phyloP scores from a whole-genome alignment of 2,329 filamentous ascomycete genomes.

The Chaetomiaceae sp. region DNA sequence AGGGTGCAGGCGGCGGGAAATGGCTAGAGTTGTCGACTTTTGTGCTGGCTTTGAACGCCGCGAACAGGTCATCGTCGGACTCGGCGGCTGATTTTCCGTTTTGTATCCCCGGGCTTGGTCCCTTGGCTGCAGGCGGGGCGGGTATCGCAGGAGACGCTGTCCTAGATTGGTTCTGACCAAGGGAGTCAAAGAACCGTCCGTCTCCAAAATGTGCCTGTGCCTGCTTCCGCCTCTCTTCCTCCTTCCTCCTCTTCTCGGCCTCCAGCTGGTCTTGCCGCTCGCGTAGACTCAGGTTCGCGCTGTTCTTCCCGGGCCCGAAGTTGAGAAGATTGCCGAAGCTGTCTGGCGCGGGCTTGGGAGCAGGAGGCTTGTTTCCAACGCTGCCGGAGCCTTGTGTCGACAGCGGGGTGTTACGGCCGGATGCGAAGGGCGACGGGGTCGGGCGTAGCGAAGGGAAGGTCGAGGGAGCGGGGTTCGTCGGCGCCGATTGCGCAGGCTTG shows the following conservation, averaged over 20 bases:
- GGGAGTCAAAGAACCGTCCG: conserved; percentile 68
- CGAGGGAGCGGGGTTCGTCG: conserved; percentile 40
- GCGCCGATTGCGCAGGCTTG: conserved; percentile 39
- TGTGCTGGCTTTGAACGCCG: conserved; percentile 62
- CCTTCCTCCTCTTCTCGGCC: conserved; percentile 64
- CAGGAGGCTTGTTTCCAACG: conserved; percentile 38
- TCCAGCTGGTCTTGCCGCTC: conserved; percentile 69
- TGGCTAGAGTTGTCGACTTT: conserved; percentile 63
- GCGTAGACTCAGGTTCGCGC: conserved; percentile 69
- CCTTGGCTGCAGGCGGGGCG: conserved; percentile 26
- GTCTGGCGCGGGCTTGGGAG: conserved; percentile 55
- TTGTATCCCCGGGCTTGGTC: conserved; percentile 10
- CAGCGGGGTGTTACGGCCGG: conserved; percentile 54
- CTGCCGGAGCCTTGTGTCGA: conserved; percentile 46
- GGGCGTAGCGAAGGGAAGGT: conserved; percentile 50
- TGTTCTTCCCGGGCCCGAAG: conserved; percentile 56
- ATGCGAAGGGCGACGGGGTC: conserved; percentile 52
- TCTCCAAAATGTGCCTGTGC: conserved; percentile 75
- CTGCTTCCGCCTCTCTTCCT: conserved; percentile 66
- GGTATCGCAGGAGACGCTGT: conserved; percentile 41
- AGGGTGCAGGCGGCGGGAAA: conserved; percentile 51
- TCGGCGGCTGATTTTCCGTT: conserved; percentile 32
- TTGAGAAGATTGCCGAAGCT: conserved; percentile 75
- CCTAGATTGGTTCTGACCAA: conserved; percentile 48
- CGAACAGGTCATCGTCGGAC: conserved; percentile 62